Conservation (phyloP, 2,329 filamentous ascomycete species). For the Ambrosiella xylebori region DNA sequence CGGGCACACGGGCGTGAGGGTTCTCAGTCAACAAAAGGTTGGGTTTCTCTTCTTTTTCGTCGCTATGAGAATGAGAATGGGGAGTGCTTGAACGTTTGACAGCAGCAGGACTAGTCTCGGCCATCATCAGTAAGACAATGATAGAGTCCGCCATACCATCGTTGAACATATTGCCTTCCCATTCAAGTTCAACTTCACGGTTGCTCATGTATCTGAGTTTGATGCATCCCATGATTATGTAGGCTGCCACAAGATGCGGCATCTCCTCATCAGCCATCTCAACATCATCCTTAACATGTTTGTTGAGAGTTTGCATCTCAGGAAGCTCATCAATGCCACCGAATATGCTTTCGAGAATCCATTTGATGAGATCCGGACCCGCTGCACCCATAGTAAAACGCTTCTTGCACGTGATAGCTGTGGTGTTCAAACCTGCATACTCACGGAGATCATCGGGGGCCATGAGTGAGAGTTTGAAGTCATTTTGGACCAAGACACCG, state of each 20-base stretch:
- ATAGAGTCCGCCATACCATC: slow-evolving; percentile 96
- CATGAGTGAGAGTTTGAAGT: slow-evolving; percentile 95
- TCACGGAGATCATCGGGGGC: slow-evolving; percentile 88
- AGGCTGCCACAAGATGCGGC: slow-evolving; percentile 34
- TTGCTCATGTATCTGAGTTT: slow-evolving; percentile 59
- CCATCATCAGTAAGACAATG: slow-evolving; percentile 77
- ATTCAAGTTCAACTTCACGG: slow-evolving; percentile 78
- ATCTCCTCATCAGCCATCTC: slow-evolving; percentile 52
- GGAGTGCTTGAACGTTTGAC: slow-evolving; percentile 50
- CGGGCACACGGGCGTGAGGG: slow-evolving; percentile 52
- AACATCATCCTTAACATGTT: slow-evolving; percentile 18
- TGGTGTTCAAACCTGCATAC: slow-evolving; percentile 92
- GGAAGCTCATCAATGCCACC: slow-evolving; percentile 60
- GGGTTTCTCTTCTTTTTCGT: slow-evolving; percentile 14
- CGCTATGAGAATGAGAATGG: slow-evolving; percentile 26
- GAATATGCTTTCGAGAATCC: slow-evolving; percentile 89
- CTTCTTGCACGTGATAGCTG: slow-evolving; percentile 83
- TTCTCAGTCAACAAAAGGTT: slow-evolving; percentile 32
- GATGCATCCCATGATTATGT: slow-evolving; percentile 78
- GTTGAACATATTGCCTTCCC: slow-evolving; percentile 96
- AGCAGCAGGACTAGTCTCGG: slow-evolving; percentile 85
- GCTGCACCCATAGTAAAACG: slow-evolving; percentile 75
- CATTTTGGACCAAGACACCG: slow-evolving; percentile 89
- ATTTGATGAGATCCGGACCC: slow-evolving; percentile 77
- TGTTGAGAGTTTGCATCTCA: slow-evolving; percentile 29